These are phyloP conservation scores for Umbilicus rupestris DNA, from an alignment of 164 flowering plant species.

Conservation along the genomic window DNA sequence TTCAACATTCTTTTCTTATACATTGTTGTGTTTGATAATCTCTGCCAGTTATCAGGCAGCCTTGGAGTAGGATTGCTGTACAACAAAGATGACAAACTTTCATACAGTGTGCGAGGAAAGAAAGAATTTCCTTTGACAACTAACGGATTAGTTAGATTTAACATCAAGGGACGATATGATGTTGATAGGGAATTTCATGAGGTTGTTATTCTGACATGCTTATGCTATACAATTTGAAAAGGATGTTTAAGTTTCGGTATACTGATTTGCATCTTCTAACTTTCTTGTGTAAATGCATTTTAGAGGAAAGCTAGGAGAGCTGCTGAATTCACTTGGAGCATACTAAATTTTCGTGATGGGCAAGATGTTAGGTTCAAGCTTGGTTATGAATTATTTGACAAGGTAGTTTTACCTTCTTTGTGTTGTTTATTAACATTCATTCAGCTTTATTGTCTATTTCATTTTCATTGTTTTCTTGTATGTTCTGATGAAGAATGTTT, in stretches of 20 bases:
- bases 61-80: conserved; percentile 60
- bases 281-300: neutral
- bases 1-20: neutral
- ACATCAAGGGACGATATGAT: conserved; percentile 55
- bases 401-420: conserved; percentile 32
- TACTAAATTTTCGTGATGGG: conserved; percentile 45
- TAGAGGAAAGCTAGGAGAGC: conserved; percentile 57
- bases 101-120: conserved; percentile 53
- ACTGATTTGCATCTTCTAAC: neutral
- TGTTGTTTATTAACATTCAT: neutral
- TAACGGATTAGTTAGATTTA: conserved; percentile 37
- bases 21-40: neutral
- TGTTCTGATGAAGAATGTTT: neutral
- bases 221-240: neutral
- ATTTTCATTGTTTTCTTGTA: neutral
- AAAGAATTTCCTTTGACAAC: conserved; percentile 53
- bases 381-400: conserved; percentile 62
- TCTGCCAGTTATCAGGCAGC: conserved; percentile 40
- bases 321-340: conserved; percentile 59
- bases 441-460: neutral
- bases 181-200: conserved; percentile 45
- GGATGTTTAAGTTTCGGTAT: neutral
- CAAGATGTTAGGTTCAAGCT: conserved; percentile 78
- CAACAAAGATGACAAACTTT: conserved; percentile 36
- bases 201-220: conserved; percentile 31